Base-by-base conservation (phyloP, 75 land plant genomes). In the Azolla pinnata region DNA sequence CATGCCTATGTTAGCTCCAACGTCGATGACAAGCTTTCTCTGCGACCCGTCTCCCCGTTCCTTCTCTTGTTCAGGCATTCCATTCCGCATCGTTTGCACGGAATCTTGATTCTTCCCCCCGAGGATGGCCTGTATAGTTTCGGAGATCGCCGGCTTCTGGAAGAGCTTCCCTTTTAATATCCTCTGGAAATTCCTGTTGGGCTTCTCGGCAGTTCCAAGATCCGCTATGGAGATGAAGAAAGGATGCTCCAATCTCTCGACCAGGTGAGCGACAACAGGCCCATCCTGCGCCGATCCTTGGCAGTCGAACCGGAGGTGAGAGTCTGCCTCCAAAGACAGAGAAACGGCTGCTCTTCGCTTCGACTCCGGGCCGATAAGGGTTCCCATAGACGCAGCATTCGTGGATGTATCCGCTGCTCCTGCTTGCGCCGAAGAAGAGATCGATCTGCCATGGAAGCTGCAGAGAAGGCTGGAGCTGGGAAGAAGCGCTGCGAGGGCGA, bases 1-100 rank as follows among this genome's bases (percentile, higher is more conserved):
- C 89, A 89, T 82, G n/a, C 96, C 96, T 30, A 89, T 84, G 70
- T 89, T 89, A 2, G 84, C 96, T 8, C 96, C 96, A 23, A 89
- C 90, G 57, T 89, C 90, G 0, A 89, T 66, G n/a, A 89, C 64
- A 24, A 78, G 7, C 60, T 79, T 78, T 46, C 52, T 60, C 21
- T 40, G 28, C 3, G 60, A 21, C 29, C 29, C 28, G 1, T 29
- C 17, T n/a, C 59, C 32, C 32, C 33, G 29, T 34, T 49, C 57
- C 52, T 14, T 29, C n/a, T n/a, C n/a, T n/a, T n/a, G n/a, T n/a
- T n/a, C n/a, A n/a, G n/a, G n/a, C n/a, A n/a, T n/a, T n/a, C n/a
- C n/a, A n/a, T n/a, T n/a, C n/a, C n/a, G n/a, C n/a, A n/a, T n/a
- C n/a, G n/a, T n/a, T n/a, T n/a, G n/a, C n/a, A n/a, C n/a, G n/a